phyloP scores from a whole-genome alignment of 768 basidiomycete genomes.

The Austroboletus festivus region DNA sequence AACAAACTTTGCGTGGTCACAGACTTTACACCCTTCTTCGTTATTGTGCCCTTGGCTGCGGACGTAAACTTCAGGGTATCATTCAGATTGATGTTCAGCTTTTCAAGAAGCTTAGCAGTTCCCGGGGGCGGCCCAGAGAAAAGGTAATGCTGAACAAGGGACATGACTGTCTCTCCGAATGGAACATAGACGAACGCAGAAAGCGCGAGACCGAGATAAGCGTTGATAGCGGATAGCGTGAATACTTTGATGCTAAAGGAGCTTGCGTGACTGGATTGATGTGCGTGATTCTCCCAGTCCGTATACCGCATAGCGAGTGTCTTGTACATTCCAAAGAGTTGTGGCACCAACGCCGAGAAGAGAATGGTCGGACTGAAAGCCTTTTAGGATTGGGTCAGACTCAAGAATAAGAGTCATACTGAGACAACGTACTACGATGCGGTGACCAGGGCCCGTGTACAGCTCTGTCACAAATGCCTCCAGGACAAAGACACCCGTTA shows the following conservation, averaged over 20 bases:
- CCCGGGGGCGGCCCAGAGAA: slow-evolving; percentile 20
- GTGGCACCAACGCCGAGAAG: slow-evolving; percentile 78
- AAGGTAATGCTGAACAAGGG: slow-evolving; percentile 36
- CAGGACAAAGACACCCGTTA: slow-evolving; percentile 81
- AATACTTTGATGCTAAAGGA: slow-evolving; percentile 91
- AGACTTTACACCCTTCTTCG: slow-evolving; percentile 11
- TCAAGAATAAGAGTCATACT: too few relatives aligned
- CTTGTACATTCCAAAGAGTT: slow-evolving; percentile 72
- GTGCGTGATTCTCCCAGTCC: slow-evolving; percentile 88
- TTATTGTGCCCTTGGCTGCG: slow-evolving; percentile 13
- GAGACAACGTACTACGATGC: slow-evolving; percentile 60
- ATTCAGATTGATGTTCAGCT: slow-evolving; percentile 21
- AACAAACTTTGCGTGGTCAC: slow-evolving; percentile 34
- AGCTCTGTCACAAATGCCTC: slow-evolving; percentile 89
- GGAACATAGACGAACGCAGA: slow-evolving; percentile 97
- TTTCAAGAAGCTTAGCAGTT: slow-evolving; percentile 19
- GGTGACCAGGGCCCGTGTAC: slow-evolving; percentile 83
- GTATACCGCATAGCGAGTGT: slow-evolving; percentile 66
- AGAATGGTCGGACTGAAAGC: slow-evolving; percentile 79
- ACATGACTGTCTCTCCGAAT: slow-evolving; percentile 84
- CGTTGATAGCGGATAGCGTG: slow-evolving; percentile 81
- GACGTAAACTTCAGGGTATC: slow-evolving; percentile 31
- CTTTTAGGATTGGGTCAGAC: slow-evolving; percentile 35
- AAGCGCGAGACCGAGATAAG: slow-evolving; percentile 87
- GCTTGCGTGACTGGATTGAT: slow-evolving; percentile 69